Conservation (phyloP, 2,329 filamentous ascomycete species). For the Nectriaceae sp. region DNA sequence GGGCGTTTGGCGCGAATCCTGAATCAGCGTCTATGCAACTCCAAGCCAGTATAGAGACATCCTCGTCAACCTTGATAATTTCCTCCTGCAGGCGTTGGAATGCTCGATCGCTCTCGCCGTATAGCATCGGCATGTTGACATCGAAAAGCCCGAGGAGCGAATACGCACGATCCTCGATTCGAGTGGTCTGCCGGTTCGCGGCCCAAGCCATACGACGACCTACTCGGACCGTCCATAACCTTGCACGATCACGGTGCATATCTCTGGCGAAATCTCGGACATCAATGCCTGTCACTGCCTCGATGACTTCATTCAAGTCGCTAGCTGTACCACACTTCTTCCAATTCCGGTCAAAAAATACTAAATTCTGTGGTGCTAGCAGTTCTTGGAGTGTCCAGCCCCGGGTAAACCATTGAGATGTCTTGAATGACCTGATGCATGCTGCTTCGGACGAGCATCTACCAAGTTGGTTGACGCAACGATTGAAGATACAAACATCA, state of each 20-base stretch:
- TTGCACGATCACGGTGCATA: no score
- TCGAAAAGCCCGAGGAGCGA: conserved; percentile 9
- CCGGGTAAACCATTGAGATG: conserved; percentile 24
- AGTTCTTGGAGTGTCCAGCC: conserved; percentile 34
- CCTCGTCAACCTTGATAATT: conserved; percentile 15
- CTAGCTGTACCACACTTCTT: neutral
- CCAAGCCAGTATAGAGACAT: conserved; percentile 20
- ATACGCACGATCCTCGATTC: neutral
- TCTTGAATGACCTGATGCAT: neutral
- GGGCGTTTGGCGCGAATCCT: conserved; percentile 5
- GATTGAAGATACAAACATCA: conserved; percentile 14
- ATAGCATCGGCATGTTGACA: conserved; percentile 30
- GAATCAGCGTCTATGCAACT: conserved; percentile 1
- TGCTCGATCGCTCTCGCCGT: conserved; percentile 25
- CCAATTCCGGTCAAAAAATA: neutral
- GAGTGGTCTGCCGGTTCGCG: neutral
- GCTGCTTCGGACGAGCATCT: conserved; percentile 3
- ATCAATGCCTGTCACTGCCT: neutral
- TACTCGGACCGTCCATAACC: neutral
- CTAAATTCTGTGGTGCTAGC: conserved; percentile 22
- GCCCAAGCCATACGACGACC: neutral
- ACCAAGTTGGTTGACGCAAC: neutral
- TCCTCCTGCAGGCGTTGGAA: conserved; percentile 29
- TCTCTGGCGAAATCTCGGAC: neutral
- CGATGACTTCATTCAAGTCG: neutral